Percentiles rank a stretch among this genome's conserved stretches.
These are phyloP conservation scores for Leptomonas pyrrhocoris DNA, from an alignment of 208 protist genomes.

Conservation along the genomic window DNA sequence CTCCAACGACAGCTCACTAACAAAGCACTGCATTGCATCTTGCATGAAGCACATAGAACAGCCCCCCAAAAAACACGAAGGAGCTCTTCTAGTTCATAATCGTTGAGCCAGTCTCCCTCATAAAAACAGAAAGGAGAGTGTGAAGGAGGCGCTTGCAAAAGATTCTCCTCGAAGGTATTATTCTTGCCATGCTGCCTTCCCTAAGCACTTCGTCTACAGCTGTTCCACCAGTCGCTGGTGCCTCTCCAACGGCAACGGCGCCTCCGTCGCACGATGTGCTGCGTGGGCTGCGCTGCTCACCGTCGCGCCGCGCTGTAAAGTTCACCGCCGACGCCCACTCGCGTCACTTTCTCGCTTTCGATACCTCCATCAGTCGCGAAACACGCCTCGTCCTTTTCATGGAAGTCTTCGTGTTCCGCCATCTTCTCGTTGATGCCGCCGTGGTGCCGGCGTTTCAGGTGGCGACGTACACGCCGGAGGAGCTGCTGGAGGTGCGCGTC, in stretches of 20 bases:
- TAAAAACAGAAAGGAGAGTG: no score
- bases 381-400: slow-evolving; percentile 74
- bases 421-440: slow-evolving; percentile 41
- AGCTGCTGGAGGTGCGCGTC: slow-evolving; percentile 82
- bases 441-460: slow-evolving; percentile 44
- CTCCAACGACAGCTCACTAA: no score
- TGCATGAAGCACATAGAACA: no score
- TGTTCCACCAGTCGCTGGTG: neutral
- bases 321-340: slow-evolving; percentile 53
- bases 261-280: slow-evolving; percentile 10
- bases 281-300: slow-evolving; percentile 44
- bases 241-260: neutral
- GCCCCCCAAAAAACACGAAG: no score
- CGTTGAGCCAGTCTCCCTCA: no score
- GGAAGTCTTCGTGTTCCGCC: slow-evolving; percentile 59
- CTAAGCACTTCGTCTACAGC: neutral
- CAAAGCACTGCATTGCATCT: no score
- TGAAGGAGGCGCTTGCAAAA: no score
- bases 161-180: no score
- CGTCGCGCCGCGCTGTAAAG: slow-evolving; percentile 77
- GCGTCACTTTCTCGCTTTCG: slow-evolving; percentile 81
- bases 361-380: slow-evolving; percentile 69
- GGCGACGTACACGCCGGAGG: slow-evolving; percentile 65
- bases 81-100: no score
- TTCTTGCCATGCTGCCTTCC: no score